A percentile compares a stretch with the other conserved stretches of the same genome.
phyloP scores from a whole-genome alignment of 352 stramenopile genomes.

The Phytophthora idaei region DNA sequence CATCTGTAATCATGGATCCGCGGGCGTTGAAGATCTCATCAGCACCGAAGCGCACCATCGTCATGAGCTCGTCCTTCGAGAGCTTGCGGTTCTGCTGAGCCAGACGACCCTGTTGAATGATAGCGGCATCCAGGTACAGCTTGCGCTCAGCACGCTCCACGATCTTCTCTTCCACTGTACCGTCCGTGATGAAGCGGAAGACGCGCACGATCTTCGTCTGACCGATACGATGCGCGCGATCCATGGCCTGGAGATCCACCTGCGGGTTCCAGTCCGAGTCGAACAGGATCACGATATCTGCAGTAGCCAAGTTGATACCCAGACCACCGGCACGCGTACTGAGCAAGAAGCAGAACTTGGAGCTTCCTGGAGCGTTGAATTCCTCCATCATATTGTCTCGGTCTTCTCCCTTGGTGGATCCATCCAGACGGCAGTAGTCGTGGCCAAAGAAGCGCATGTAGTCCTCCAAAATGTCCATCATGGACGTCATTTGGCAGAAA shows the following conservation, averaged over 20 bases:
- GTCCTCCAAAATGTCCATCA: slow-evolving; percentile 99
- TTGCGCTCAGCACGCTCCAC: slow-evolving; percentile 98
- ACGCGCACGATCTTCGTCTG: slow-evolving; percentile 99
- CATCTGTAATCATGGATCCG: slow-evolving; percentile 91
- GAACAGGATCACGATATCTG: slow-evolving; percentile 99
- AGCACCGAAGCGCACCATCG: slow-evolving; percentile 93
- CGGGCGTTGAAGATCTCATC: slow-evolving; percentile 91
- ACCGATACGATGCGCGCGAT: slow-evolving; percentile 97
- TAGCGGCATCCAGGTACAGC: slow-evolving; percentile 97
- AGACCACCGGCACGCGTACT: slow-evolving; percentile 96
- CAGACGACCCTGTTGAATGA: slow-evolving; percentile 98
- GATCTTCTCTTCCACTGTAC: slow-evolving; percentile 99
- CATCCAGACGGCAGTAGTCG: slow-evolving; percentile 87
- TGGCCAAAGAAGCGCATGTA: slow-evolving; percentile 94
- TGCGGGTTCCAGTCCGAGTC: slow-evolving; percentile 99
- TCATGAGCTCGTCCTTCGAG: slow-evolving; percentile 98
- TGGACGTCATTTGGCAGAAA: slow-evolving; percentile 99
- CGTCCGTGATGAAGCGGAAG: slow-evolving; percentile 98
- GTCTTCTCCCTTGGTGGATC: slow-evolving; percentile 86
- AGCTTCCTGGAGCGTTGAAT: slow-evolving; percentile 96
- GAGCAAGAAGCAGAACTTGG: slow-evolving; percentile 98
- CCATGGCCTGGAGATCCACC: slow-evolving; percentile 98
- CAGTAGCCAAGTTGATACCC: slow-evolving; percentile 98
- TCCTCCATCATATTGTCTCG: slow-evolving; percentile 95
- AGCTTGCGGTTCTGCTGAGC: slow-evolving; percentile 92